Percentiles rank a stretch among this genome's conserved stretches.
Evolutionary conservation across 306 rosid species (phyloP).

Genomic region (Purshia tridentata): DNA sequence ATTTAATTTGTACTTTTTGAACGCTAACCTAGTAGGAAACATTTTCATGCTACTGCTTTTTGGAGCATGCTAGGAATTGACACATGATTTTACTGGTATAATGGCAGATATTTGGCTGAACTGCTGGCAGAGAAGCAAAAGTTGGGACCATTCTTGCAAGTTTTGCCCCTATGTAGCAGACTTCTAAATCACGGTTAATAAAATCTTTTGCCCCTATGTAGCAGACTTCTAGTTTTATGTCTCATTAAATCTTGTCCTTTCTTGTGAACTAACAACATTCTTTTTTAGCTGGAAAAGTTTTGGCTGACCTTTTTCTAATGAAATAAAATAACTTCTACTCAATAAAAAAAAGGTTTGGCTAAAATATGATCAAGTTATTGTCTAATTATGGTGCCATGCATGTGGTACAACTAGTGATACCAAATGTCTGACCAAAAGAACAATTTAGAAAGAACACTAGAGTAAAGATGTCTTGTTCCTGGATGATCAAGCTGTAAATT

Average conservation of each 20-base stretch:
- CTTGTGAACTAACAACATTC: background rate
- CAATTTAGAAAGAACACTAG: background rate
- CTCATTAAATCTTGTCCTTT: background rate
- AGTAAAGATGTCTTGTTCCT: background rate
- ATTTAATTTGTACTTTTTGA: background rate
- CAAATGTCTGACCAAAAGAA: background rate
- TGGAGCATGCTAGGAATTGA: constrained; percentile 4
- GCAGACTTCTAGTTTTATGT: constrained; percentile 5
- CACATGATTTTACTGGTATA: constrained; percentile 20
- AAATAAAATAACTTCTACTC: no score
- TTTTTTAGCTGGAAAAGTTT: background rate
- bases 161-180: constrained; percentile 67
- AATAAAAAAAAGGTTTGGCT: background rate
- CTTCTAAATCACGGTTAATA: constrained; percentile 72
- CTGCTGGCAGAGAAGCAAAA: constrained; percentile 76
- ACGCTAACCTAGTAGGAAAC: background rate
- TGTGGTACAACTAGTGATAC: background rate
- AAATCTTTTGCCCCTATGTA: constrained; percentile 47
- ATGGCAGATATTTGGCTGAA: constrained; percentile 73
- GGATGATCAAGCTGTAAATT: background rate
- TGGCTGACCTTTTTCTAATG: background rate
- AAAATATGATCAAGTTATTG: background rate
- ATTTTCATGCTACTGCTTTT: background rate
- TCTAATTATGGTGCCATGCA: background rate
- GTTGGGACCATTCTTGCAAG: constrained; percentile 78